A percentile compares a stretch with the other conserved stretches of the same genome.
Evolutionary conservation across 108 stramenopile genomes (phyloP).

Genomic region (Conticribra weissflogii): DNA sequence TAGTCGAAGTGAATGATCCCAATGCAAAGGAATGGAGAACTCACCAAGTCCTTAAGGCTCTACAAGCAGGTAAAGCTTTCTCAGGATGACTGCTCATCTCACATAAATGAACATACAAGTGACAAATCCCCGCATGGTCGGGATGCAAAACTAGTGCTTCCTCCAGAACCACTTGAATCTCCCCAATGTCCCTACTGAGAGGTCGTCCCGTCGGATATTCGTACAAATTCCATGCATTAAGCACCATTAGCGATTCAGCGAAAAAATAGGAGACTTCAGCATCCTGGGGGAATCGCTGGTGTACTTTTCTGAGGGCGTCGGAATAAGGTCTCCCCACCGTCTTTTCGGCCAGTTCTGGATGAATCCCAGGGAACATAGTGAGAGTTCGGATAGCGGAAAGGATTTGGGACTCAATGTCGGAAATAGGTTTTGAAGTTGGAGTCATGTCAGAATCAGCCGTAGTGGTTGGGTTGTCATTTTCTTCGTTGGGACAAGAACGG

Average conservation of each 20-base stretch:
- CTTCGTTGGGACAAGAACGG: neutral
- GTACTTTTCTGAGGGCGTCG: constrained; percentile 65
- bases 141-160: constrained; percentile 60
- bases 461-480: neutral
- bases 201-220: constrained; percentile 82
- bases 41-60: constrained; percentile 57
- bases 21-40: constrained; percentile 7
- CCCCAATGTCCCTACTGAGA: constrained; percentile 62
- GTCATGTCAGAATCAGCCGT: no score
- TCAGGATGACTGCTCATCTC: constrained; percentile 84
- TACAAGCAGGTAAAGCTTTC: constrained; percentile 66
- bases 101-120: constrained; percentile 84
- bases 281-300: constrained; percentile 67
- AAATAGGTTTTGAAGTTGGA: constrained; percentile 55
- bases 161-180: constrained; percentile 68
- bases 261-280: constrained; percentile 81
- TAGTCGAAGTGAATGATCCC: no score
- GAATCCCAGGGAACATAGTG: constrained; percentile 69
- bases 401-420: constrained; percentile 67
- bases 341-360: constrained; percentile 55
- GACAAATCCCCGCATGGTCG: constrained; percentile 82
- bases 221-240: constrained; percentile 88
- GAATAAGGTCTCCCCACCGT: constrained; percentile 78
- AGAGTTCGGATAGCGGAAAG: constrained; percentile 71
- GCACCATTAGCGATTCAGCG: constrained; percentile 78